phyloP scores from a whole-genome alignment of 257 asterid species.

The Salvia miltiorrhiza region DNA sequence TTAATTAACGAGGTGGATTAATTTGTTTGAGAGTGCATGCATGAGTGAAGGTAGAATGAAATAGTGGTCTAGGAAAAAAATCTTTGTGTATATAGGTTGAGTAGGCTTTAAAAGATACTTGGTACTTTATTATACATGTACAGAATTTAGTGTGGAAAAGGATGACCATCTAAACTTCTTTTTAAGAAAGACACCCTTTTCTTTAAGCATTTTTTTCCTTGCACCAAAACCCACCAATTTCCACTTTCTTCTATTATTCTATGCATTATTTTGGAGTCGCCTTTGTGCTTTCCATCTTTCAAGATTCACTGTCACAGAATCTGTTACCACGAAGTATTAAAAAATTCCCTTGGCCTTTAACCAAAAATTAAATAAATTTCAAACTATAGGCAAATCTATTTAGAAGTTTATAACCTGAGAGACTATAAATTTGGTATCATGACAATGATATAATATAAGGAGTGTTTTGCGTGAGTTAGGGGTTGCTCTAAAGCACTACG shows the following conservation, averaged over 20 bases:
- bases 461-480: too few relatives aligned
- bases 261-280: too few relatives aligned
- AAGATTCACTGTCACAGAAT: background rate
- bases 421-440: too few relatives aligned
- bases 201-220: background rate
- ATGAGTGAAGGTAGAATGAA: too few relatives aligned
- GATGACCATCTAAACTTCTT: slow-evolving; percentile 27
- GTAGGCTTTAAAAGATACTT: slow-evolving; percentile 31
- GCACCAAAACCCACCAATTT: slow-evolving; percentile 15
- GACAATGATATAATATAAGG: too few relatives aligned
- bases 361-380: background rate
- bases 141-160: slow-evolving; percentile 37
- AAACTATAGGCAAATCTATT: too few relatives aligned
- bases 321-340: background rate
- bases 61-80: background rate
- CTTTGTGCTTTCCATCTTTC: too few relatives aligned
- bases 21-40: too few relatives aligned
- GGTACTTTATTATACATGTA: background rate
- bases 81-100: background rate
- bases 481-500: too few relatives aligned
- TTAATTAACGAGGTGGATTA: too few relatives aligned
- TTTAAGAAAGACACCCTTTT: background rate
- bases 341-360: background rate
- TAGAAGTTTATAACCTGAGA: too few relatives aligned
- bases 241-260: slow-evolving; percentile 17